Base-by-base conservation (phyloP, 352 stramenopile species). In the Globisporangium viniferum region DNA sequence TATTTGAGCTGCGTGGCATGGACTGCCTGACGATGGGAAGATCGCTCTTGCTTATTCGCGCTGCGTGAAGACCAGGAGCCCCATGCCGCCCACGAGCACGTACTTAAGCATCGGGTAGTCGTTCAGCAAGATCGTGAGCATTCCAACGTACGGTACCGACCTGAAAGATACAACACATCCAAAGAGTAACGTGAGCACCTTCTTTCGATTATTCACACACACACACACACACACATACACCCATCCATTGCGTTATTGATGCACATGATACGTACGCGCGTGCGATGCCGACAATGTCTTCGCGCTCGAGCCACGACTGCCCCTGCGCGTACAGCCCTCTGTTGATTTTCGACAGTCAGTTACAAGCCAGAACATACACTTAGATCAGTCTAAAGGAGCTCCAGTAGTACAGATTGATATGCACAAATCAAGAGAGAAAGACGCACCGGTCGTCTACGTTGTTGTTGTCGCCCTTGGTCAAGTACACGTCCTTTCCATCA, bases 391-490 rank as follows among this genome's bases (percentile, higher is more conserved):
- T 5, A 15, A 1, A 22, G 15, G 1, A 2, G n/a, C 18, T 35
- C 24, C 24, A 24, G 24, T 24, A 29, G 35, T 5, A 5, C 10
- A 22, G 14, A 36, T 24, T 24, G 24, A 49, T 8, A 36, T n/a
- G 20, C 5, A 10, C 14, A n/a, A n/a, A 8, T 7, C 18, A n/a
- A 46, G n/a, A 22, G 55, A 41, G 53, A 7, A 7, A 20, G 3
- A 2, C 76, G 62, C 68, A 91, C 73, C 97, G 92, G 85, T 99
- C 98, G 77, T 99, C 93, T 7, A 99, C 94, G 67, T 97, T 93
- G 83, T 99, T 99, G 82, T 99, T 99, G 86, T 99, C 98, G 56
- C 98, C 98, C 82, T 99, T 99, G 59, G 98, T 99, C 35, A 99
- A 77, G 54, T 99, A 92, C 67, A 99, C 92, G 14, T 99, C 92